Evolutionary conservation across 192 early-diverging fungal species (phyloP), one percentile per base, ranked within the genome.

Genomic region (Backusella tuberculispora): DNA sequence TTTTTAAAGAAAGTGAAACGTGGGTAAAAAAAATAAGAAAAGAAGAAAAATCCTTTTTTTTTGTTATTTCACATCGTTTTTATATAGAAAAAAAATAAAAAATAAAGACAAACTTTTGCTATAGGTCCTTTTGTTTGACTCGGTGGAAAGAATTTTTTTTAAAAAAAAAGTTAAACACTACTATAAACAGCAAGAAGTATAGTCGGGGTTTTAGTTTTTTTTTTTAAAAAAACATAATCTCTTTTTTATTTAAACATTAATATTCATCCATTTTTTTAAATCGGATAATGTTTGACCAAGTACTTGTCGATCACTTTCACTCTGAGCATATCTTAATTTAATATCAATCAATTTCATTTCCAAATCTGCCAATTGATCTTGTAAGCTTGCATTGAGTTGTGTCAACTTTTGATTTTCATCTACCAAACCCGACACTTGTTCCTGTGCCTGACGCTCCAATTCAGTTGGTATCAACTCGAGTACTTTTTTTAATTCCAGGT

Each of bases 321-420:
- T 90, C 78, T 96, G 90, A 5, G 95, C 95, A 76, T 92, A 95
- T 68, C 88, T 80, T 77, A 91, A 79, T 80, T 96, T 95, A 64
- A 90, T 90, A 71, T 89, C 88, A 43, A 91, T 85, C 64, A 95
- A 47, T 71, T 93, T 83, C 10, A 83, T 84, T 77, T 94, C 92
- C 77, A 91, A 80, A 65, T 92, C 86, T 48, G 85, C 79, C 63
- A 91, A 46, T 47, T 89, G 83, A 71, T 91, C 88, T 64, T 91
- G 88, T 21, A 92, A 77, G 42, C 83, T 74, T 53, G 85, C 85
- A 72, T 93, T 93, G 48, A 75, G 83, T 43, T 90, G 75, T 2
- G 89, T 86, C 41, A 96, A 83, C 67, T 88, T 88, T 47, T 92
- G 79, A 73, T 99, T 98, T 83, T 97, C 96, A 43, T 88, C 68